These are phyloP conservation scores for Zygoascus biomembranicola DNA, from an alignment of 805 yeast genomes.

Conservation along the genomic window DNA sequence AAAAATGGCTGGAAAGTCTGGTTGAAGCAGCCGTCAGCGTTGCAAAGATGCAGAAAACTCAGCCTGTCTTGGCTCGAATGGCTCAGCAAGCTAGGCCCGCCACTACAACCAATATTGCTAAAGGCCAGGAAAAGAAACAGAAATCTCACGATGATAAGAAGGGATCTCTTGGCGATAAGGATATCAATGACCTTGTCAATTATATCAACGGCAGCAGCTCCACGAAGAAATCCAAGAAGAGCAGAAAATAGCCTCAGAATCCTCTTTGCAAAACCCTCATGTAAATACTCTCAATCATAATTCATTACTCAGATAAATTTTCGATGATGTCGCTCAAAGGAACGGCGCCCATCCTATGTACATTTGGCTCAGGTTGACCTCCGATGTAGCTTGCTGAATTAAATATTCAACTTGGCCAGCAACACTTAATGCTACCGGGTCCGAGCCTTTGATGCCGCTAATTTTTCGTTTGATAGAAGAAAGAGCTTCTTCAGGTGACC, in stretches of 20 bases:
- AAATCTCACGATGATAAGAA: neutral
- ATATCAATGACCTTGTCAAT: slow-evolving; percentile 63
- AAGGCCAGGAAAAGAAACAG: neutral
- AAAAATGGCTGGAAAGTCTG: slow-evolving; percentile 55
- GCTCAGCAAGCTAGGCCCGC: neutral
- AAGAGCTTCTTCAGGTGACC: slow-evolving; percentile 57
- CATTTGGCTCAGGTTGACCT: slow-evolving; percentile 70
- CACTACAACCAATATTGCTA: slow-evolving; percentile 1
- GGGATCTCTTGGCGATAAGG: slow-evolving; percentile 44
- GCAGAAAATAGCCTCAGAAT: neutral
- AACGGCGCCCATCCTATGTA: slow-evolving; percentile 90
- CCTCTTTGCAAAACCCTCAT: neutral
- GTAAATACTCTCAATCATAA: neutral
- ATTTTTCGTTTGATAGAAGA: slow-evolving; percentile 68
- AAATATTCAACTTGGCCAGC: slow-evolving; percentile 89
- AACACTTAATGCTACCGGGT: slow-evolving; percentile 80
- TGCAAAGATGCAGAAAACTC: slow-evolving; percentile 32
- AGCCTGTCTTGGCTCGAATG: slow-evolving; percentile 1
- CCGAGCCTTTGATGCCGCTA: slow-evolving; percentile 72
- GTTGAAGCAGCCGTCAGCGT: slow-evolving; percentile 39
- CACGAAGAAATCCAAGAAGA: slow-evolving; percentile 12
- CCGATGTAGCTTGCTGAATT: slow-evolving; percentile 71
- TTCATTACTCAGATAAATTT: neutral
- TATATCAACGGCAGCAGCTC: slow-evolving; percentile 52
- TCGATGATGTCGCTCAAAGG: slow-evolving; percentile 31